Percentiles rank a stretch among this genome's conserved stretches.
phyloP scores from a whole-genome alignment of 441 rosid genomes.

The Theobroma grandiflorum region DNA sequence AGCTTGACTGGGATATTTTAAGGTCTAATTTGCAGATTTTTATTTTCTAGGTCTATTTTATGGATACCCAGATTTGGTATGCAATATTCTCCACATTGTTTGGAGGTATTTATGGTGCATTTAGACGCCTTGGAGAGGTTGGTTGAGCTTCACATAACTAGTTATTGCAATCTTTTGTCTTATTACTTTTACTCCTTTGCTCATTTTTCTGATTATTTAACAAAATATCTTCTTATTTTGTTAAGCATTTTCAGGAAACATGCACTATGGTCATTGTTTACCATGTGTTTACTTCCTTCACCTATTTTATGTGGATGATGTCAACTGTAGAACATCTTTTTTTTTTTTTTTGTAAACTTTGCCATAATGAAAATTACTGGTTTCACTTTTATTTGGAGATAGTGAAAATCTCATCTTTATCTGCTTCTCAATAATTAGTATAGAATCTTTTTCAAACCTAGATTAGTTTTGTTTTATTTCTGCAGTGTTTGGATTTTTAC shows the following conservation, averaged over 20 bases:
- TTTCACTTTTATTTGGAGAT: neutral
- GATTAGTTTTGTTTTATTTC: neutral
- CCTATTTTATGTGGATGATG: neutral
- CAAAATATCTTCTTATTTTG: neutral
- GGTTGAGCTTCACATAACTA: conserved; percentile 22
- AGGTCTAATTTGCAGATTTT: conserved; percentile 22
- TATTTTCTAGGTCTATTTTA: conserved; percentile 83
- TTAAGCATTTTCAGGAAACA: conserved; percentile 1
- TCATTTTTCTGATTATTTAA: neutral
- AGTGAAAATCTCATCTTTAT: neutral
- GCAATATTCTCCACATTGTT: conserved; percentile 97
- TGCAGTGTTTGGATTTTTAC: neutral
- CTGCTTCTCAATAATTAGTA: neutral
- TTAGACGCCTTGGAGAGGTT: conserved; percentile 99
- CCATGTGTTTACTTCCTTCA: neutral
- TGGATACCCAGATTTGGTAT: conserved; percentile 99
- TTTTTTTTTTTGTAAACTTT: neutral
- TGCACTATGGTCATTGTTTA: neutral
- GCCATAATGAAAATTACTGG: neutral
- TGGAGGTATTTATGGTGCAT: conserved; percentile 99
- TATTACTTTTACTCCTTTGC: conserved; percentile 4
- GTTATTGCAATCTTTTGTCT: conserved; percentile 14
- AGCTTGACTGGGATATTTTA: conserved; percentile 17
- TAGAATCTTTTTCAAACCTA: neutral
- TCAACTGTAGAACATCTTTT: neutral